Percentiles rank a stretch among this genome's conserved stretches.
Conservation (phyloP, 2,329 filamentous ascomycete genomes). For the Cladobotryum mycophilum region DNA sequence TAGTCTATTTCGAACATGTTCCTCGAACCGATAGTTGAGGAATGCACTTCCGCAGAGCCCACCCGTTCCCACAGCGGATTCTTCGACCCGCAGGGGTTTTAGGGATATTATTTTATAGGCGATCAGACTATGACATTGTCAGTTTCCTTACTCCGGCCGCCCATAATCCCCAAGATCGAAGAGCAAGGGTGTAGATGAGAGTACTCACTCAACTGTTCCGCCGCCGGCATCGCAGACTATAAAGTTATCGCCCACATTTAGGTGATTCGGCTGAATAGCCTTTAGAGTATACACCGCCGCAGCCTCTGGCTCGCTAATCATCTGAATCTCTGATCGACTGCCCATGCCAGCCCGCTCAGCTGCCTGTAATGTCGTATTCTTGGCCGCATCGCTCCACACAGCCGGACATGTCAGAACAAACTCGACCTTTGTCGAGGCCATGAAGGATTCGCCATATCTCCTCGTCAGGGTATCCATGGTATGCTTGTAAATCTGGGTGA, state of each 20-base stretch:
- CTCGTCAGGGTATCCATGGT: slow-evolving; percentile 72
- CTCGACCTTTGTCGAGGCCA: slow-evolving; percentile 67
- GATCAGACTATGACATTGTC: slow-evolving; percentile 46
- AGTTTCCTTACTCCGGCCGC: not conserved
- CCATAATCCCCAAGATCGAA: too few species aligned
- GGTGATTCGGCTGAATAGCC: slow-evolving; percentile 68
- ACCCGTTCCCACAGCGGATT: slow-evolving; percentile 73
- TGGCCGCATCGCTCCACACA: slow-evolving; percentile 81
- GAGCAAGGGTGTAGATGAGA: not conserved
- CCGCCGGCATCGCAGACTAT: slow-evolving; percentile 58
- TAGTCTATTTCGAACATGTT: slow-evolving; percentile 63
- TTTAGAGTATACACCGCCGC: slow-evolving; percentile 75
- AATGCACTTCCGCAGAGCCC: slow-evolving; percentile 74
- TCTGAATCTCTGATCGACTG: slow-evolving; percentile 60
- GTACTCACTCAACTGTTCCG: slow-evolving; percentile 59
- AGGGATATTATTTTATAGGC: slow-evolving; percentile 75
- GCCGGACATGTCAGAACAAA: slow-evolving; percentile 78
- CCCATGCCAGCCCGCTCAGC: slow-evolving; percentile 77
- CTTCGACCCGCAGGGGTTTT: slow-evolving; percentile 65
- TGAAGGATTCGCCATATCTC: slow-evolving; percentile 72
- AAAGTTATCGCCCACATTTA: slow-evolving; percentile 62
- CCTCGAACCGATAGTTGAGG: slow-evolving; percentile 74
- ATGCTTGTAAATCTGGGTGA: slow-evolving; percentile 68
- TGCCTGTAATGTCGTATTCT: slow-evolving; percentile 72
- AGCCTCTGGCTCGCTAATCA: slow-evolving; percentile 76